Conservation (phyloP, 139 green algal genomes). For the Haematococcus lacustris region DNA sequence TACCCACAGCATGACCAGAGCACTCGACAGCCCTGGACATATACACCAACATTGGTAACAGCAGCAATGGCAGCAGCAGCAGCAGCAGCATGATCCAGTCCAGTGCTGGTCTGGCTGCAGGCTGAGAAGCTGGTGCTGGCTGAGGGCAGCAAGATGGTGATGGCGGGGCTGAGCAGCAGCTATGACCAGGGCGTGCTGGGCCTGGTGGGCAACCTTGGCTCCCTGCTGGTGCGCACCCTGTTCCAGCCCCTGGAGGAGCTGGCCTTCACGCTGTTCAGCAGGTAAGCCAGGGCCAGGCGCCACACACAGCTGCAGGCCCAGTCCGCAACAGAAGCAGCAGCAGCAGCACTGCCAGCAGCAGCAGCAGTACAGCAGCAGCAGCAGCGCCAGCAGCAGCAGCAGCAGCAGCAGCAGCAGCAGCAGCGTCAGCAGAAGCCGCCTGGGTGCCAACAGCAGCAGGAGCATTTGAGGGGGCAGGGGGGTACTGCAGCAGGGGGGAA, state of each 20-base stretch:
- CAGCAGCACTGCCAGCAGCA: too few relatives aligned
- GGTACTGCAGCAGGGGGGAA: too few relatives aligned
- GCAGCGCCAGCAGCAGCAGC: too few relatives aligned
- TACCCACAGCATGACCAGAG: background rate
- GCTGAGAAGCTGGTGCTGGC: slow-evolving; percentile 78
- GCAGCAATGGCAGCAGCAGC: too few relatives aligned
- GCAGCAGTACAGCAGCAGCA: too few relatives aligned
- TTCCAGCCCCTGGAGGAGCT: slow-evolving; percentile 85
- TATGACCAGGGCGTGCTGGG: slow-evolving; percentile 78
- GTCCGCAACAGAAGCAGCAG: background rate
- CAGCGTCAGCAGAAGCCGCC: background rate
- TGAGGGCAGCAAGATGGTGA: slow-evolving; percentile 72
- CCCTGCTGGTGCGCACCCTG: slow-evolving; percentile 73
- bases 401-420: too few relatives aligned
- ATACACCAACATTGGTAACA: background rate
- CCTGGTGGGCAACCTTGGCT: slow-evolving; percentile 76
- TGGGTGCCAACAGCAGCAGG: background rate
- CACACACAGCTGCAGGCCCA: background rate
- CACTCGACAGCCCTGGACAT: background rate
- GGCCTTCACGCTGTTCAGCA: slow-evolving; percentile 75
- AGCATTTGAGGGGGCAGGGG: background rate
- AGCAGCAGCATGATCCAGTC: background rate
- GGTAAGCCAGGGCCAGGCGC: slow-evolving; percentile 10
- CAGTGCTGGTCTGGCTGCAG: too few relatives aligned
- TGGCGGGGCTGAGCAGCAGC: slow-evolving; percentile 32